Evolutionary conservation across 2,329 filamentous ascomycete species (phyloP), one percentile per base, ranked within the genome.

Genomic region (Beauveria scarabaeidicola): DNA sequence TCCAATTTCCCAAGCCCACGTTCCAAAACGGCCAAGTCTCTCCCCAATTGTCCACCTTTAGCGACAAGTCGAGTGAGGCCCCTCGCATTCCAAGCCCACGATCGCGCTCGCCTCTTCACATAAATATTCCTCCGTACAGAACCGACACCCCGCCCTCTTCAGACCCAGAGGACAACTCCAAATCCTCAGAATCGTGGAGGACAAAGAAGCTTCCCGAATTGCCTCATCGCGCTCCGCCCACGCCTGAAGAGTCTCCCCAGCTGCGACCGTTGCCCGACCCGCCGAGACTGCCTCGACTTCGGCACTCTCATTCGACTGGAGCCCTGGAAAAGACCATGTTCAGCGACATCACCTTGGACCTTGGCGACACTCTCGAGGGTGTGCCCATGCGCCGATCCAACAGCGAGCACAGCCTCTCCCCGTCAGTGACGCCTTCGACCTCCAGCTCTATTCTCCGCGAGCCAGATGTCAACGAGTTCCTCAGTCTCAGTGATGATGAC

Each of bases 401-500:
- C 57, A 71, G 71, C 46, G 68, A 70, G 38, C 69, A 69, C 0
- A 73, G 69, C 51, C 50, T 69, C 17, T 67, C 70, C 1, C 63
- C 68, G 2, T 72, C 72, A 10, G 62, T 64, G 38, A 63, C 64
- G 52, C 40, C 59, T 52, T 68, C 70, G 2, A 66, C 69, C 19
- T 64, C 67, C 29, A 72, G 72, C 58, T 67, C 71, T 1, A 72
- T 75, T 1, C 73, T 83, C 4, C 71, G 73, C 50, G 81, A 83
- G 64, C 81, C 81, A 6, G 77, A 76, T 41, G 70, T 83, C 23
- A 74, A 76, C 19, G 81, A 84, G 43, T 83, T 84, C 55, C 72
- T 82, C 57, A 73, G 75, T 21, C 71, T 84, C 6, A 79, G 75
- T 60, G 81, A 84, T 61, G 81, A 85, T 32, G 82, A 84, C 59